phyloP scores from a whole-genome alignment of 2,329 filamentous ascomycete genomes.

The Phaeophleospora eucalypticola region DNA sequence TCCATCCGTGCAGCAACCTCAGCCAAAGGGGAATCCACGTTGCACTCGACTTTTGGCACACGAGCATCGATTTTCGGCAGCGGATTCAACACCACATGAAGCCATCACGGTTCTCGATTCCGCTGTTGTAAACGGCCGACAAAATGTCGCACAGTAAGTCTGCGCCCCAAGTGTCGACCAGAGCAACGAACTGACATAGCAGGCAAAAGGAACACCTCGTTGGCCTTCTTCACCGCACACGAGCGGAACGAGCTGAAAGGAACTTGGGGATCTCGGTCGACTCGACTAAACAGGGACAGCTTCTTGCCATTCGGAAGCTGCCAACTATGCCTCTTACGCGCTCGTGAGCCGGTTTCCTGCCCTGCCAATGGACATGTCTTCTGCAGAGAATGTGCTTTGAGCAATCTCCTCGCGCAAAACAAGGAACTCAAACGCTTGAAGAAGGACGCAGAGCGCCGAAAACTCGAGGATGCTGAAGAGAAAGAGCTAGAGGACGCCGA shows the following conservation, averaged over 20 bases:
- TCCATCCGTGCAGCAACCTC: background rate
- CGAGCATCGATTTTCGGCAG: background rate
- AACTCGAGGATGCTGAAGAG: slow-evolving; percentile 60
- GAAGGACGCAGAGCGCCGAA: slow-evolving; percentile 56
- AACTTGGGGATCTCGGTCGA: slow-evolving; percentile 75
- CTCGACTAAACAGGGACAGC: slow-evolving; percentile 82
- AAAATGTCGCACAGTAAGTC: slow-evolving; percentile 16
- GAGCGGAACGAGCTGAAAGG: slow-evolving; percentile 79
- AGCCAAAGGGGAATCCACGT: background rate
- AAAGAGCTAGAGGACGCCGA: slow-evolving; percentile 62
- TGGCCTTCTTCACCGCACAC: slow-evolving; percentile 89
- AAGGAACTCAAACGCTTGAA: slow-evolving; percentile 84
- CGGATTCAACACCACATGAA: background rate
- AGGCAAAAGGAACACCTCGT: slow-evolving; percentile 80
- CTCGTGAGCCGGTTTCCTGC: slow-evolving; percentile 79
- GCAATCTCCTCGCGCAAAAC: slow-evolving; percentile 84
- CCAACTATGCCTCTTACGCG: slow-evolving; percentile 76
- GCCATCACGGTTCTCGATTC: slow-evolving; percentile 1
- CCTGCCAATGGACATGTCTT: slow-evolving; percentile 77
- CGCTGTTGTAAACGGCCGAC: background rate
- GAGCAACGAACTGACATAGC: slow-evolving; percentile 7
- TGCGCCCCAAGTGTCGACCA: too few species aligned
- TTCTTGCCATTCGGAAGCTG: slow-evolving; percentile 90
- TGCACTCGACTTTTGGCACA: background rate
- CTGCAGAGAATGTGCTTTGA: slow-evolving; percentile 89